Conservation (phyloP, 495 filamentous ascomycete species). For the Penicillium pulvis region DNA sequence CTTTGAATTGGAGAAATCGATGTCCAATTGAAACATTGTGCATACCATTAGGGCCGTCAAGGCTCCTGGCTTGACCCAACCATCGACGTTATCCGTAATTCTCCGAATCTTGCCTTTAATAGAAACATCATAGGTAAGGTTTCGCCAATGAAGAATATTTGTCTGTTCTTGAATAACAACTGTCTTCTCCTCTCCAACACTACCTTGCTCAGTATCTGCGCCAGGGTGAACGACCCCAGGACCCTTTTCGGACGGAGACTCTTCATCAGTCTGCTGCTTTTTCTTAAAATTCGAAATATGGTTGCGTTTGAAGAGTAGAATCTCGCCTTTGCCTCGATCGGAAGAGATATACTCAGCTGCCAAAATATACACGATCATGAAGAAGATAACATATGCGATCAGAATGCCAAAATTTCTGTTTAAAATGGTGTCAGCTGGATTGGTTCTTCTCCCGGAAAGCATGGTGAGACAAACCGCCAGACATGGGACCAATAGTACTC, state of each 20-base stretch:
- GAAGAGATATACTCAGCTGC: conserved; percentile 37
- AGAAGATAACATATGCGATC: conserved; percentile 57
- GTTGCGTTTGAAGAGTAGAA: conserved; percentile 42
- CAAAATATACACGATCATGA: conserved; percentile 42
- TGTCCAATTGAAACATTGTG: too few relatives aligned
- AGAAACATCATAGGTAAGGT: conserved; percentile 69
- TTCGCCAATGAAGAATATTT: conserved; percentile 74
- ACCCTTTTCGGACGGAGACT: conserved; percentile 23
- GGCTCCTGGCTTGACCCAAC: conserved; percentile 66
- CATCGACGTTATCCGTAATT: conserved; percentile 61
- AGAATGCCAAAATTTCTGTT: conserved; percentile 59
- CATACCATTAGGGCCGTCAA: conserved; percentile 62
- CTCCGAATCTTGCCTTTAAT: conserved; percentile 59
- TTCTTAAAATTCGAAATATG: conserved; percentile 24
- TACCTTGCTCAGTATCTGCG: conserved; percentile 46
- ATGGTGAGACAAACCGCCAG: not conserved
- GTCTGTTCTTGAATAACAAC: conserved; percentile 49
- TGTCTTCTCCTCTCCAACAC: conserved; percentile 1
- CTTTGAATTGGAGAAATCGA: not conserved
- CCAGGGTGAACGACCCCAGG: conserved; percentile 1
- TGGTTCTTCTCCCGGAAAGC: not conserved
- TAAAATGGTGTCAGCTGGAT: not conserved
- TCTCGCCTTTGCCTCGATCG: conserved; percentile 40
- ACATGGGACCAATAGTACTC: not conserved
- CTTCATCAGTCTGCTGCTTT: not conserved